phyloP scores from a whole-genome alignment of 805 yeast species.

The Candida pini region DNA sequence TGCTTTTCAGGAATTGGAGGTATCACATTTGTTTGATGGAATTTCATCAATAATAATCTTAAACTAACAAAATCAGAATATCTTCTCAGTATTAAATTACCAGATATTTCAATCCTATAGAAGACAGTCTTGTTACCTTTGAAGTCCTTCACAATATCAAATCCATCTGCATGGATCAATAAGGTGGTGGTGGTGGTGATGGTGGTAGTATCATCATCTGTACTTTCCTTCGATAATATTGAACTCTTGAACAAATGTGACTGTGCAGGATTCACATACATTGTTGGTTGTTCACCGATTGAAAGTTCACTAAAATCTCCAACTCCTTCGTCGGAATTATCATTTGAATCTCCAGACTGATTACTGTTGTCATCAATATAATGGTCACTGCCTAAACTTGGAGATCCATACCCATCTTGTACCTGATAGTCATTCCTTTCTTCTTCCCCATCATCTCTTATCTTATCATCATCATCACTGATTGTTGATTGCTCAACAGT shows the following conservation, averaged over 20 bases:
- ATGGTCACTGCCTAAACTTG: too few species aligned
- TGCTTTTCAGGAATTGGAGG: slow-evolving; percentile 96
- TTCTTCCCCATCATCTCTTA: background rate
- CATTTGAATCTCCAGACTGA: slow-evolving; percentile 2
- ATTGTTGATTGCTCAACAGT: slow-evolving; percentile 6
- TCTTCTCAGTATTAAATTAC: slow-evolving; percentile 50
- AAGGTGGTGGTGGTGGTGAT: background rate
- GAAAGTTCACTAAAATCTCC: slow-evolving; percentile 8
- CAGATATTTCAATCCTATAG: slow-evolving; percentile 21
- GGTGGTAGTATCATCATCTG: background rate
- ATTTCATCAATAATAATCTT: slow-evolving; percentile 58
- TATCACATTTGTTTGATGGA: slow-evolving; percentile 80
- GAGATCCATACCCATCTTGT: too few species aligned
- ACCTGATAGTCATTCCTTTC: background rate
- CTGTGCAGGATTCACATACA: slow-evolving; percentile 13
- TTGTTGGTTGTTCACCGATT: slow-evolving; percentile 12
- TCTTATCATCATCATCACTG: background rate
- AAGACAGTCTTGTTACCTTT: slow-evolving; percentile 27
- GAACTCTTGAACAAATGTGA: slow-evolving; percentile 1
- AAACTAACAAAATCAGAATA: slow-evolving; percentile 90
- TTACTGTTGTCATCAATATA: slow-evolving; percentile 1
- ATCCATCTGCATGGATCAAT: slow-evolving; percentile 5
- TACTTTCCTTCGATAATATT: background rate
- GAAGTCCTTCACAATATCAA: slow-evolving; percentile 21
- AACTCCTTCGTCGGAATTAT: slow-evolving; percentile 1